phyloP scores from a whole-genome alignment of 2,329 filamentous ascomycete genomes.

The Capronia coronata region DNA sequence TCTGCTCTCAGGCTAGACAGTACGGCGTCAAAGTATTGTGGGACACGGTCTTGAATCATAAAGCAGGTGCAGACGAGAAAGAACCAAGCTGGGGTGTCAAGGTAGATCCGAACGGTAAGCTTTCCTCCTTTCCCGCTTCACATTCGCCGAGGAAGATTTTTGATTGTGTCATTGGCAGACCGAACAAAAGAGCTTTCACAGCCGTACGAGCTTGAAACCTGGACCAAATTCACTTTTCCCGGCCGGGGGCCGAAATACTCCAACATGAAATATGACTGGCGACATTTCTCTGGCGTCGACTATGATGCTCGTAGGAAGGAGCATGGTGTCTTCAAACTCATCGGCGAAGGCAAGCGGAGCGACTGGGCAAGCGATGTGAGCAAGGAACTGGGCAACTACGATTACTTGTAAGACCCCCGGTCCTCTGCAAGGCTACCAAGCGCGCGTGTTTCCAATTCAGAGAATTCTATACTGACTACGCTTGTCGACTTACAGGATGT shows the following conservation, averaged over 20 bases:
- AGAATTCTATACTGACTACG: not conserved
- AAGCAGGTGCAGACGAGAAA: conserved; percentile 59
- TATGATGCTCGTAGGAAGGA: conserved; percentile 53
- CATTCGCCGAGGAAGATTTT: not conserved
- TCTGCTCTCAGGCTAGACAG: conserved; percentile 48
- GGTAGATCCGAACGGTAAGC: conserved; percentile 50
- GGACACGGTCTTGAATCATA: conserved; percentile 68
- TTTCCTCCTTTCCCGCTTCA: not conserved
- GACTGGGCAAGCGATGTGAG: conserved; percentile 57
- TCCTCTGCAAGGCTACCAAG: not conserved
- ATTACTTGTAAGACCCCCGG: conserved; percentile 34
- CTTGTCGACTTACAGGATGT: conserved; percentile 45
- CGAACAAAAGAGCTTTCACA: conserved; percentile 50
- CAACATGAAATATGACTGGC: conserved; percentile 56
- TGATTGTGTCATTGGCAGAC: conserved; percentile 34
- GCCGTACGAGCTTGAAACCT: conserved; percentile 58
- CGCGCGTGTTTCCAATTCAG: not conserved
- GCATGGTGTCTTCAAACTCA: conserved; percentile 56
- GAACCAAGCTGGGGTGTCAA: conserved; percentile 58
- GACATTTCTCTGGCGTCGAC: conserved; percentile 63
- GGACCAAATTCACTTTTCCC: conserved; percentile 61
- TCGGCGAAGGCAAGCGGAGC: conserved; percentile 48
- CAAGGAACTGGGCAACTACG: conserved; percentile 60
- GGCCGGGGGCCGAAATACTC: conserved; percentile 57
- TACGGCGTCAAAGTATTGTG: conserved; percentile 56